These are phyloP conservation scores for Carex littledalei DNA, from an alignment of 176 grass and related monocot genomes.

Conservation along the genomic window DNA sequence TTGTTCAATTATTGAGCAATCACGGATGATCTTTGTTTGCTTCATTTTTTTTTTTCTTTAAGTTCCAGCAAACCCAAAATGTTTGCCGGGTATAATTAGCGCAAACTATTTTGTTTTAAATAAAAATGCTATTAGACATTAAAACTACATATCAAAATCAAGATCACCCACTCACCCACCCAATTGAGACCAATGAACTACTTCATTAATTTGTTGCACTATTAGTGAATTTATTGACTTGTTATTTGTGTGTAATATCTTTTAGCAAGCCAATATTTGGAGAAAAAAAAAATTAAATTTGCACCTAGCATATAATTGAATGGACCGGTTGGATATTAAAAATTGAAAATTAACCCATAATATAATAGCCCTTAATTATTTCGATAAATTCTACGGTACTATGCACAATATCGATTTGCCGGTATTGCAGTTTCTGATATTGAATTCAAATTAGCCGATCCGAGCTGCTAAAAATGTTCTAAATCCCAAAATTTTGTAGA, in stretches of 20 bases:
- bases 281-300: neutral
- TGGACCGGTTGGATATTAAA: neutral
- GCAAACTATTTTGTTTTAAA: neutral
- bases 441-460: neutral
- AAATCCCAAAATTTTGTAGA: neutral
- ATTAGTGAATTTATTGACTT: neutral
- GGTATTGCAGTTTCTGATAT: no score
- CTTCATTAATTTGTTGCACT: neutral
- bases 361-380: no score
- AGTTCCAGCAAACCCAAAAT: no score
- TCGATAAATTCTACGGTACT: no score
- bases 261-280: neutral
- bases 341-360: neutral
- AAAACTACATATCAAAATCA: neutral
- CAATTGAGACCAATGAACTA: constrained; percentile 7
- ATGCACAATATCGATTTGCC: no score
- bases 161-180: neutral
- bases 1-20: no score
- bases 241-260: neutral
- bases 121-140: neutral
- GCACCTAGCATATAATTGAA: neutral
- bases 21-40: no score
- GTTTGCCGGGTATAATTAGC: no score
- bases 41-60: no score
- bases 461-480: neutral